Percentiles rank a stretch among this genome's conserved stretches.
Conservation (phyloP, 306 rosid species). For the Quercus ilex region DNA sequence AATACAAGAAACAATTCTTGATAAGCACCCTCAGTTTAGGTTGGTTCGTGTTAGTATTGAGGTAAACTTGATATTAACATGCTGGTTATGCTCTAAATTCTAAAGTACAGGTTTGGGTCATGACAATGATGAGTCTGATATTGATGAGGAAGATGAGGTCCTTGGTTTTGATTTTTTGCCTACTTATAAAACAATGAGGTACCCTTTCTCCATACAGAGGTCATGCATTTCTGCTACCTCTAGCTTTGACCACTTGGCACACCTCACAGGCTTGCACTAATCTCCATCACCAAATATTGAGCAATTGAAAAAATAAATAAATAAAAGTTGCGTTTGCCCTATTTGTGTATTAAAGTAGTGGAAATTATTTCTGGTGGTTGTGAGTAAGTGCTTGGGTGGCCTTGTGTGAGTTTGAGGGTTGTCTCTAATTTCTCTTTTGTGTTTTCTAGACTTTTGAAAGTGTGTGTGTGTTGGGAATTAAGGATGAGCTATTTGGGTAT, state of each 20-base stretch:
- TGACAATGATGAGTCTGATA: no score
- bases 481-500: constrained; percentile 68
- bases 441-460: neutral
- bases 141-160: no score
- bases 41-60: no score
- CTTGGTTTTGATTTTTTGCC: neutral
- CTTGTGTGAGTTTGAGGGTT: neutral
- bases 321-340: neutral
- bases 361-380: neutral
- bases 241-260: constrained; percentile 52
- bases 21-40: no score
- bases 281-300: constrained; percentile 25
- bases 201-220: constrained; percentile 10
- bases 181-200: constrained; percentile 11
- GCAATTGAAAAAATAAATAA: neutral
- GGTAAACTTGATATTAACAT: no score
- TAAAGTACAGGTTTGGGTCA: no score
- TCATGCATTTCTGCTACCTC: constrained; percentile 30
- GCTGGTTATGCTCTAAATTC: no score
- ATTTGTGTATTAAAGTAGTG: constrained; percentile 25
- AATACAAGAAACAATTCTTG: no score
- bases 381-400: neutral
- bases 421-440: neutral
- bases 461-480: constrained; percentile 10
- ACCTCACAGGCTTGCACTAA: constrained; percentile 10